Evolutionary conservation across 179 eudicot species (phyloP).

Genomic region (Spinacia oleracea): DNA sequence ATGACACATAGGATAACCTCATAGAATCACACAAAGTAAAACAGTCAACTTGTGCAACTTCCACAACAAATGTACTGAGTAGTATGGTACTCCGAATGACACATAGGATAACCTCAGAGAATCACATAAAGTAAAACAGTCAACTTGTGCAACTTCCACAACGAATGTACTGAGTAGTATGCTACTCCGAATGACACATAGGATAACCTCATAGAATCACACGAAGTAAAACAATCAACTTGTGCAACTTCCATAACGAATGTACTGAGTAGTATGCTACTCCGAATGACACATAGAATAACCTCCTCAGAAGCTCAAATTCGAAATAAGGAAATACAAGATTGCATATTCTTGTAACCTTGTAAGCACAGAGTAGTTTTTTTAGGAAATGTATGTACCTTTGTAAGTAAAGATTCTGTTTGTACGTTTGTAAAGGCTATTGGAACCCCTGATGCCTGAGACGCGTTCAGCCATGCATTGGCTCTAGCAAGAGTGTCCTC

Average conservation of each 20-base stretch:
- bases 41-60: not conserved
- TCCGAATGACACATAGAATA: not conserved
- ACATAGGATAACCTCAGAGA: not conserved
- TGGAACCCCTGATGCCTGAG: conserved; percentile 74
- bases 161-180: too few relatives aligned
- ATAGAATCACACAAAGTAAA: not conserved
- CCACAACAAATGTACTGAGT: not conserved
- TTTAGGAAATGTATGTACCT: conserved; percentile 44
- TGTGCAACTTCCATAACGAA: not conserved
- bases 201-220: not conserved
- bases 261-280: too few relatives aligned
- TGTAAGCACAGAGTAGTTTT: not conserved
- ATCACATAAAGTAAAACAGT: not conserved
- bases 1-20: not conserved
- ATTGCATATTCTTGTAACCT: too few relatives aligned
- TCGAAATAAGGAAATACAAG: not conserved
- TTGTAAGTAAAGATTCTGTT: conserved; percentile 84
- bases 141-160: not conserved
- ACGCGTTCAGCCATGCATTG: conserved; percentile 76
- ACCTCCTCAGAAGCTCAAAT: not conserved
- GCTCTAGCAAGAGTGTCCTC: conserved; percentile 91
- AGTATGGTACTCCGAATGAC: too few relatives aligned
- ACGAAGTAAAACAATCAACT: not conserved
- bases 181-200: too few relatives aligned
- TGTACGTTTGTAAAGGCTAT: conserved; percentile 66